phyloP scores from a whole-genome alignment of 73 alveolate species.

The Paramecium tetraurelia region DNA sequence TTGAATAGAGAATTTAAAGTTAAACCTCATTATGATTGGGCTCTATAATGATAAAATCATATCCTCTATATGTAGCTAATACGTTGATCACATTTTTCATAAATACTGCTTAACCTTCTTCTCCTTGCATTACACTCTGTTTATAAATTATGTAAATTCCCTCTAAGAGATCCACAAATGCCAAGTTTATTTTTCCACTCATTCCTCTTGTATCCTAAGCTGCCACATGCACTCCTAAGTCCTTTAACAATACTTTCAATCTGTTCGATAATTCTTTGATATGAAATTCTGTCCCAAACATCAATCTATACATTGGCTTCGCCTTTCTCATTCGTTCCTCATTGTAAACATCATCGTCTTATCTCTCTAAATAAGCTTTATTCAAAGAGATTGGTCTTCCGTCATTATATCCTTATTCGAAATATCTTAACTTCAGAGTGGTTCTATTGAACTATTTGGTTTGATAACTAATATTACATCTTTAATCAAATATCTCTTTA shows the following conservation, averaged over 20 bases:
- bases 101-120: not conserved
- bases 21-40: not conserved
- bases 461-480: not conserved
- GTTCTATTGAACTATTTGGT: not conserved
- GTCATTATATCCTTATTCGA: slow-evolving; percentile 41
- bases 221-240: slow-evolving; percentile 23
- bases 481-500: not conserved
- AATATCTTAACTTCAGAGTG: slow-evolving; percentile 6
- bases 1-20: not conserved
- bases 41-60: not conserved
- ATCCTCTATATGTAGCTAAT: not conserved
- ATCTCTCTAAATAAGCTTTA: not conserved
- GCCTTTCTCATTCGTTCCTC: slow-evolving; percentile 6
- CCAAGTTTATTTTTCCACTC: not conserved
- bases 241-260: not conserved
- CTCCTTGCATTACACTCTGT: slow-evolving; percentile 6
- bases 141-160: not conserved
- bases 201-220: not conserved
- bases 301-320: slow-evolving; percentile 35
- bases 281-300: not conserved
- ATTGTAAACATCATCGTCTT: not conserved
- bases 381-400: not conserved
- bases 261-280: not conserved
- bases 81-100: not conserved
- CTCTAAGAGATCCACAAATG: not conserved